These are phyloP conservation scores for Exidia glandulosa DNA, from an alignment of 768 basidiomycete genomes.

Conservation along the genomic window DNA sequence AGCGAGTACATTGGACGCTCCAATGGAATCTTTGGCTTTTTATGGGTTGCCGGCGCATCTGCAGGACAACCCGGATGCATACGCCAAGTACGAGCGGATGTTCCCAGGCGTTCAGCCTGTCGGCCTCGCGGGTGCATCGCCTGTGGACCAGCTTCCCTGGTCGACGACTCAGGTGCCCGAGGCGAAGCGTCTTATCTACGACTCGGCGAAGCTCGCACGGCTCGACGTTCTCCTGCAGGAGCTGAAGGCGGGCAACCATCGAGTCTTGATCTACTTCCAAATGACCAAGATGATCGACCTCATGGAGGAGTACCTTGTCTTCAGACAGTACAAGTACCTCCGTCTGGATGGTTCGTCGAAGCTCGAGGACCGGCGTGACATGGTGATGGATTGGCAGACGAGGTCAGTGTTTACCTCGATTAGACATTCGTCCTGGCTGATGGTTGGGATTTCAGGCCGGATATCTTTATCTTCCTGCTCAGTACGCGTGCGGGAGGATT, in stretches of 20 bases:
- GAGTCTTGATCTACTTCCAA: constrained; percentile 95
- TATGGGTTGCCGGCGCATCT: constrained; percentile 73
- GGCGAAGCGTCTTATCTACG: constrained; percentile 86
- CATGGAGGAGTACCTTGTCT: constrained; percentile 97
- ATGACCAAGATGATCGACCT: constrained; percentile 99
- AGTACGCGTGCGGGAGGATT: constrained; percentile 94
- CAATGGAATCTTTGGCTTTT: constrained; percentile 62
- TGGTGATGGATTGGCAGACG: constrained; percentile 99
- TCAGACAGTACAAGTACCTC: constrained; percentile 91
- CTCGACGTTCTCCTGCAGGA: constrained; percentile 84
- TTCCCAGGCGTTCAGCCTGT: constrained; percentile 50
- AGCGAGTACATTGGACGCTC: constrained; percentile 46
- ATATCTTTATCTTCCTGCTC: constrained; percentile 81
- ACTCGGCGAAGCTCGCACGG: constrained; percentile 90
- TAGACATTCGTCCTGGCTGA: not conserved
- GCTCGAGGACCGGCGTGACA: constrained; percentile 90
- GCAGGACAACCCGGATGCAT: constrained; percentile 45
- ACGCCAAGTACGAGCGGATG: constrained; percentile 32
- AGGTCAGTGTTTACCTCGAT: constrained; percentile 39
- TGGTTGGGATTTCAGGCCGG: constrained; percentile 39
- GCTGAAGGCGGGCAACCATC: constrained; percentile 85
- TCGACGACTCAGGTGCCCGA: constrained; percentile 90
- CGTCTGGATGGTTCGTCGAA: constrained; percentile 90
- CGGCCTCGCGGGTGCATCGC: constrained; percentile 60
- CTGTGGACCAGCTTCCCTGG: constrained; percentile 61